Conservation (phyloP, 2,329 filamentous ascomycete species). For the Drechslerella coelobrocha region DNA sequence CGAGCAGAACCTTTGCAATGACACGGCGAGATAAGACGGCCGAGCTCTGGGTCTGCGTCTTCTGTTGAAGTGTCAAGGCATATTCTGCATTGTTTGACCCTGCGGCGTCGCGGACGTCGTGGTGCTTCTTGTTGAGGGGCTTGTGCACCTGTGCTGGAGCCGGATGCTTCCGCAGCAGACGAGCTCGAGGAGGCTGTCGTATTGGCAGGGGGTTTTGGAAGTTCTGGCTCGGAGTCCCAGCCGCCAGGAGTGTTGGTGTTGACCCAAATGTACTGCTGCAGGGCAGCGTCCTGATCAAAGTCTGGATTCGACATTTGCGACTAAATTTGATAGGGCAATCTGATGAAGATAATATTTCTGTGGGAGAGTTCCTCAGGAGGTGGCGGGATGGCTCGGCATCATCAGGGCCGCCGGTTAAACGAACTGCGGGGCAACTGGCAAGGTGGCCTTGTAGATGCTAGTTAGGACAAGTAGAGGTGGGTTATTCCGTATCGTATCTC, state of each 20-base stretch:
- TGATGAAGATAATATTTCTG: background rate
- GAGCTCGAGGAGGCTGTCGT: background rate
- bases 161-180: background rate
- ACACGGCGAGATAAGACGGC: conserved; percentile 85
- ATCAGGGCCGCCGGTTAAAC: conserved; percentile 34
- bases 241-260: conserved; percentile 45
- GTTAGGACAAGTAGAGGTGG: background rate
- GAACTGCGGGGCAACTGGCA: background rate
- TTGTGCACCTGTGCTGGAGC: background rate
- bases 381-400: conserved; percentile 38
- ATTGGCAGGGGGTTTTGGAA: conserved; percentile 4
- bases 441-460: background rate
- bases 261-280: conserved; percentile 50
- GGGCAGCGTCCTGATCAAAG: conserved; percentile 29
- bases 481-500: background rate
- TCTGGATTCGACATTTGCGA: conserved; percentile 13
- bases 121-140: conserved; percentile 16
- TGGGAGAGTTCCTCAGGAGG: conserved; percentile 20
- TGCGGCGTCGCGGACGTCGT: conserved; percentile 54
- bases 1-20: conserved; percentile 90
- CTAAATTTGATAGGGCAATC: background rate
- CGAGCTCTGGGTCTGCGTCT: conserved; percentile 70
- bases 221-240: conserved; percentile 44
- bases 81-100: conserved; percentile 80
- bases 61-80: conserved; percentile 71